These are phyloP conservation scores for Trichopus zeylanicus DNA, from an alignment of 116 monocot genomes.

Conservation along the genomic window DNA sequence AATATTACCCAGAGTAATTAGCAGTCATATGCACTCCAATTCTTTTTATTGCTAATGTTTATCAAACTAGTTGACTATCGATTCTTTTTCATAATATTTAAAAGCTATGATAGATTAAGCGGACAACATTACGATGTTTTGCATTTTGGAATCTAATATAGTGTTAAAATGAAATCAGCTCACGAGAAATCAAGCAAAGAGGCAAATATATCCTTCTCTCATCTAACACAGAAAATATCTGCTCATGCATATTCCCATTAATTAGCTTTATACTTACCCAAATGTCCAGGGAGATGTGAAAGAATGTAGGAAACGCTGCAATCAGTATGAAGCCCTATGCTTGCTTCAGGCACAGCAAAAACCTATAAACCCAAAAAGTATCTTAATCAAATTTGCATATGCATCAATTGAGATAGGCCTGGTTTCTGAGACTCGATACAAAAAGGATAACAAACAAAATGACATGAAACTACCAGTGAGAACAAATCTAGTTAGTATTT, in stretches of 20 bases:
- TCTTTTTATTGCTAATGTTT: not conserved
- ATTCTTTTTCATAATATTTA: too few species aligned
- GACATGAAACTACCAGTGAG: too few species aligned
- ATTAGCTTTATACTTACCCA: slow-evolving; percentile 38
- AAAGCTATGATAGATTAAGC: too few species aligned
- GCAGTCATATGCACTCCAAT: not conserved
- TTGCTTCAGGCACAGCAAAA: slow-evolving; percentile 88
- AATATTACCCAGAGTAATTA: slow-evolving; percentile 1
- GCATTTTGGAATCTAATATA: too few species aligned
- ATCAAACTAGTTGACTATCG: too few species aligned
- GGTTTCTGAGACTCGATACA: too few species aligned
- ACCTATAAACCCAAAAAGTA: slow-evolving; percentile 26
- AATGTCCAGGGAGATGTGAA: slow-evolving; percentile 73
- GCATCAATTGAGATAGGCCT: not conserved
- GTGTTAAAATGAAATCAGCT: too few species aligned
- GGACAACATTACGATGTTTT: too few species aligned
- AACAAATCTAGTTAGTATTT: too few species aligned
- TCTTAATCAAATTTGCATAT: not conserved
- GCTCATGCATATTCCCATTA: not conserved
- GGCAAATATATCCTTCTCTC: too few species aligned
- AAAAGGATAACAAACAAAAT: too few species aligned
- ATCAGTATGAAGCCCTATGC: slow-evolving; percentile 83
- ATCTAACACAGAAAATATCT: not conserved
- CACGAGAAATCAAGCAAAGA: too few species aligned
- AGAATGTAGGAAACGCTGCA: slow-evolving; percentile 98